These are phyloP conservation scores for Hortiboletus campestris DNA, from an alignment of 768 basidiomycete genomes.

Conservation along the genomic window DNA sequence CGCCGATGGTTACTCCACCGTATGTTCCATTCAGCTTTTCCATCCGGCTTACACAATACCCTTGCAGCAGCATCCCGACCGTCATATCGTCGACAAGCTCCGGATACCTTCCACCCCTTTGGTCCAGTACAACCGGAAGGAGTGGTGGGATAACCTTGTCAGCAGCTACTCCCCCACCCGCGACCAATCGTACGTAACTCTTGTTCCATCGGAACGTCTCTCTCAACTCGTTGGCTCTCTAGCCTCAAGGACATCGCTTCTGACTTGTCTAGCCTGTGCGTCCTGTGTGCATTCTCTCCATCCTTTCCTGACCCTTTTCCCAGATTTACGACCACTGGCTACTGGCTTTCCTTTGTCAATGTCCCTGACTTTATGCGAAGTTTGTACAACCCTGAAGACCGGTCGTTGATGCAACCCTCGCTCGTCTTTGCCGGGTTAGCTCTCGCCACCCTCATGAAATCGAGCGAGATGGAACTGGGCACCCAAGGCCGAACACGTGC, in stretches of 20 bases:
- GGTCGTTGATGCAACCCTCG: constrained; percentile 63
- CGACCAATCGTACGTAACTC: constrained; percentile 40
- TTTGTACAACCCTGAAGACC: constrained; percentile 50
- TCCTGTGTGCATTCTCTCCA: neutral
- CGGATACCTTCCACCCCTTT: constrained; percentile 30
- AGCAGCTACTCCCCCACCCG: constrained; percentile 39
- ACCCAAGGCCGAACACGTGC: constrained; percentile 55
- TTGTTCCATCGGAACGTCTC: neutral
- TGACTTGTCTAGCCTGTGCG: constrained; percentile 55
- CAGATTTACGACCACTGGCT: constrained; percentile 63
- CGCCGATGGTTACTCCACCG: constrained; percentile 25
- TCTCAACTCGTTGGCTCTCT: constrained; percentile 6
- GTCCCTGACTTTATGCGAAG: constrained; percentile 50
- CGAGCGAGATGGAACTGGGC: constrained; percentile 63
- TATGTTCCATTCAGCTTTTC: constrained; percentile 13
- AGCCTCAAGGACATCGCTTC: constrained; percentile 49
- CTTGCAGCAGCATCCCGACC: constrained; percentile 27
- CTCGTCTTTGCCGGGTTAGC: constrained; percentile 69
- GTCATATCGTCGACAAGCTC: constrained; percentile 25
- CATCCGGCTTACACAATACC: neutral
- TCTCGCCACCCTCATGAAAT: constrained; percentile 68
- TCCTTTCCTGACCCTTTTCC: constrained; percentile 7
- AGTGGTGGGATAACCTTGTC: constrained; percentile 52
- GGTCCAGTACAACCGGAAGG: constrained; percentile 34
- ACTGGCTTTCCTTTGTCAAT: constrained; percentile 71